Evolutionary conservation across 2,329 filamentous ascomycete genomes (phyloP).

Genomic region (Cordyceps pruinosa): DNA sequence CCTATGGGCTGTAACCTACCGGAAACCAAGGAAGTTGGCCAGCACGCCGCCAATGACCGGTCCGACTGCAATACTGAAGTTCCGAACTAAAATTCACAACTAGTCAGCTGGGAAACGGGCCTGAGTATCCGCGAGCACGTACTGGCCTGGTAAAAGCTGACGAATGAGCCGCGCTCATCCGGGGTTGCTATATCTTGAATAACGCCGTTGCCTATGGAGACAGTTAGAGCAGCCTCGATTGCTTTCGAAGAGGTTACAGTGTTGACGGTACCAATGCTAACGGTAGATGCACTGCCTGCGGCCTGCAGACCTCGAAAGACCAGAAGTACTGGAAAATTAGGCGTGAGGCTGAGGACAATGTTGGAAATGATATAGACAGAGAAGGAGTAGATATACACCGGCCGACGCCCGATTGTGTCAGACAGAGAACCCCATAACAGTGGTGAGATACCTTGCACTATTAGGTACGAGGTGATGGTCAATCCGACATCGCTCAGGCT

Average conservation of each 20-base stretch:
- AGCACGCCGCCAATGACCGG: neutral
- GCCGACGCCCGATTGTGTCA: conserved; percentile 38
- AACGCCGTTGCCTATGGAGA: conserved; percentile 23
- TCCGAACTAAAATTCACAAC: neutral
- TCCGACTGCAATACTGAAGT: neutral
- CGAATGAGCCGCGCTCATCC: conserved; percentile 22
- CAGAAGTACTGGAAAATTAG: conserved; percentile 36
- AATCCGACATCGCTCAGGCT: conserved; percentile 28
- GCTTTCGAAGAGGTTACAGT: neutral
- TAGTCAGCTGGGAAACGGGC: neutral
- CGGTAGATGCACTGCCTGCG: conserved; percentile 39
- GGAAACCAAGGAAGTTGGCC: neutral
- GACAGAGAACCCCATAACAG: conserved; percentile 42
- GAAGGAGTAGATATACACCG: conserved; percentile 39
- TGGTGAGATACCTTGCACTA: conserved; percentile 44
- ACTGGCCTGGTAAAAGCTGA: conserved; percentile 27
- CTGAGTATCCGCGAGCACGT: conserved; percentile 1
- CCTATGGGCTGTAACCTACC: neutral
- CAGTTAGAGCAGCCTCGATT: neutral
- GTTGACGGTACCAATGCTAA: conserved; percentile 34
- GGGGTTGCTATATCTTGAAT: conserved; percentile 25
- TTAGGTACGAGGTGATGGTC: conserved; percentile 41
- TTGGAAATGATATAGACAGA: conserved; percentile 40
- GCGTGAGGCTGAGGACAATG: conserved; percentile 37
- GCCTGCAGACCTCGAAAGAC: conserved; percentile 41